These are phyloP conservation scores for Elongisporangium anandrum DNA, from an alignment of 352 stramenopile species.

Conservation along the genomic window DNA sequence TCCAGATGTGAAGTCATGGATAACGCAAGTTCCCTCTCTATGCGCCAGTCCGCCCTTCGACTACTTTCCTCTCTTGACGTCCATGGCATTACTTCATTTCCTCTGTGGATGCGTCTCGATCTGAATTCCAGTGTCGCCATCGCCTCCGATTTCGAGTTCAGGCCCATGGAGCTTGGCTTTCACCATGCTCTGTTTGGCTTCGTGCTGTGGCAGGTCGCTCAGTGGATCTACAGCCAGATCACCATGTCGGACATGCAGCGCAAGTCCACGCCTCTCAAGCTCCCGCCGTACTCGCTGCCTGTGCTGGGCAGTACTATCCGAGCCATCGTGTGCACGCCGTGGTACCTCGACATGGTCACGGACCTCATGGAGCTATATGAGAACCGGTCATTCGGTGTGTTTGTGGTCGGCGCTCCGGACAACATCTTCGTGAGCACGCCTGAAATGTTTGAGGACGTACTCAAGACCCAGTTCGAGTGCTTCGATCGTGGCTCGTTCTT, in stretches of 20 bases:
- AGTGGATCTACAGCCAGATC: neutral
- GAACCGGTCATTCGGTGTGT: conserved; percentile 14
- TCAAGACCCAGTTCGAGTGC: conserved; percentile 41
- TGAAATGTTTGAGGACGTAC: conserved; percentile 17
- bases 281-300: conserved; percentile 26
- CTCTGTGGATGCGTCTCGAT: neutral
- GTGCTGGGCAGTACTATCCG: conserved; percentile 31
- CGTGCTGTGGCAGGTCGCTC: neutral
- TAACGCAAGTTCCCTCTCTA: no score
- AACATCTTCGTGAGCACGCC: conserved; percentile 10
- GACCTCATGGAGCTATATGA: conserved; percentile 31
- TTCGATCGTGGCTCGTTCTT: conserved; percentile 29
- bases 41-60: no score
- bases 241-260: conserved; percentile 5
- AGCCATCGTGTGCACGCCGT: neutral
- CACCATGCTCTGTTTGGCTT: neutral
- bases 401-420: conserved; percentile 5
- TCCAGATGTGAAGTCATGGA: no score
- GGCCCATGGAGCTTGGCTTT: neutral
- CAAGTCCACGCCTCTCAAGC: conserved; percentile 12
- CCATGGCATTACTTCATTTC: no score
- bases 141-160: neutral
- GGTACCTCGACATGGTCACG: conserved; percentile 14
- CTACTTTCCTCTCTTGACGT: no score
- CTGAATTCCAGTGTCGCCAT: neutral